A percentile compares a stretch with the other conserved stretches of the same genome.
These are phyloP conservation scores for Phialophora tarda DNA, from an alignment of 2,329 filamentous ascomycete species.

Conservation along the genomic window DNA sequence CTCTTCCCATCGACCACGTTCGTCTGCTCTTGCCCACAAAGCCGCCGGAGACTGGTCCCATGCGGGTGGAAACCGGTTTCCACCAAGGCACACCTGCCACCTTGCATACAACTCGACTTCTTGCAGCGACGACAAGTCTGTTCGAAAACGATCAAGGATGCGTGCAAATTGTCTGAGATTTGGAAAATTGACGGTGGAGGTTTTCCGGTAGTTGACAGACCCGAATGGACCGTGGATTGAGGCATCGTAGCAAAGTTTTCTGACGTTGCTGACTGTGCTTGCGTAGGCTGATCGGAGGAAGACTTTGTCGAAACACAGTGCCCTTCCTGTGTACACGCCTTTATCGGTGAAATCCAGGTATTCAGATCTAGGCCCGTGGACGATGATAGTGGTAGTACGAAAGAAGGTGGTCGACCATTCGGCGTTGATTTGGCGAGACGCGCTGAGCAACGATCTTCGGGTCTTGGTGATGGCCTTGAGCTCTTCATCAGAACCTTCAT, in stretches of 20 bases:
- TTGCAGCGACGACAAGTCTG: not conserved
- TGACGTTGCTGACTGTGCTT: not conserved
- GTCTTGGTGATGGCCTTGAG: not conserved
- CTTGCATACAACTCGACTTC: conserved; percentile 2
- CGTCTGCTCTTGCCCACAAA: not conserved
- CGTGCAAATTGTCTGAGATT: not conserved
- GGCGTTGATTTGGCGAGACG: conserved; percentile 1
- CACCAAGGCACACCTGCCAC: not conserved
- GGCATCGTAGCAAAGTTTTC: conserved; percentile 6
- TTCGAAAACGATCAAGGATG: not conserved
- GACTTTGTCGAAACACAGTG: not conserved
- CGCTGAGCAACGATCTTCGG: not conserved
- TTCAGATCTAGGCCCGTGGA: not conserved
- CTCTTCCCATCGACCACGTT: not conserved
- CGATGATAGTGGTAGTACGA: conserved; percentile 3
- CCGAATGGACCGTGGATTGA: not conserved
- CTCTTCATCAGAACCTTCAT: not conserved
- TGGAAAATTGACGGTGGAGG: not conserved
- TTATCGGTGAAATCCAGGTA: not conserved
- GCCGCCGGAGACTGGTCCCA: not conserved
- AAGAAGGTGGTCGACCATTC: conserved; percentile 6
- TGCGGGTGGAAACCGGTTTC: not conserved
- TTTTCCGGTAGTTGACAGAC: not conserved
- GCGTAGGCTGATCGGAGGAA: not conserved
- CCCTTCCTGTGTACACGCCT: not conserved